These are phyloP conservation scores for Trichoderma sp. DNA, from an alignment of 2,329 filamentous ascomycete species.

Conservation along the genomic window DNA sequence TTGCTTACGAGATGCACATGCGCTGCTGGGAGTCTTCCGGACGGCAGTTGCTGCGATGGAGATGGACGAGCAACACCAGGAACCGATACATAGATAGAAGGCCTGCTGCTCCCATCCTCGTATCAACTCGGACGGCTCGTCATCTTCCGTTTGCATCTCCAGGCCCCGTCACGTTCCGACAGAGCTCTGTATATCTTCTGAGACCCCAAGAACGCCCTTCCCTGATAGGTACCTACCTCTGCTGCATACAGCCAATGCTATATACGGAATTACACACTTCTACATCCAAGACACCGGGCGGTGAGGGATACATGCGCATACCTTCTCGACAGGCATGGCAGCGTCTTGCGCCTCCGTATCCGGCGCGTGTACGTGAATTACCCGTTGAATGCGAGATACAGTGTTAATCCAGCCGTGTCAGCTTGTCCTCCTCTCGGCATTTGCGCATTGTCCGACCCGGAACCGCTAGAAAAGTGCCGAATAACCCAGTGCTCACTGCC, in stretches of 20 bases:
- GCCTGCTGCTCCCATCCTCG: neutral
- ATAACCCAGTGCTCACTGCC: neutral
- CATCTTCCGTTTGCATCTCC: neutral
- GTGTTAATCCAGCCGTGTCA: constrained; percentile 22
- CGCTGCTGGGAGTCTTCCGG: neutral
- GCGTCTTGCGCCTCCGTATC: constrained; percentile 1
- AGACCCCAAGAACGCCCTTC: neutral
- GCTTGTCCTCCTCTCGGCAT: constrained; percentile 10
- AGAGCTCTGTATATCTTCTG: too few species aligned
- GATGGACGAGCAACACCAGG: constrained; percentile 4
- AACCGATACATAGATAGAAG: neutral
- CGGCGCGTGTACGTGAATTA: neutral
- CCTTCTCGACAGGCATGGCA: neutral
- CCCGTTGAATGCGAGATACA: neutral
- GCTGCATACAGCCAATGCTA: neutral
- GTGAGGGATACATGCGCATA: constrained; percentile 1
- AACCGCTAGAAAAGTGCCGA: constrained; percentile 11
- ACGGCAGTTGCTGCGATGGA: constrained; percentile 2
- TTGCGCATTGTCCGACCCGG: constrained; percentile 20
- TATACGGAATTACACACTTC: neutral
- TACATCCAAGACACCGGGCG: neutral
- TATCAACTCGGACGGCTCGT: neutral
- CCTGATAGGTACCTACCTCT: neutral
- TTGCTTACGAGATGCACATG: constrained; percentile 9
- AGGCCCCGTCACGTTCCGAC: neutral